Conservation (phyloP, 106 monocot species). For the Chionographis japonica region DNA sequence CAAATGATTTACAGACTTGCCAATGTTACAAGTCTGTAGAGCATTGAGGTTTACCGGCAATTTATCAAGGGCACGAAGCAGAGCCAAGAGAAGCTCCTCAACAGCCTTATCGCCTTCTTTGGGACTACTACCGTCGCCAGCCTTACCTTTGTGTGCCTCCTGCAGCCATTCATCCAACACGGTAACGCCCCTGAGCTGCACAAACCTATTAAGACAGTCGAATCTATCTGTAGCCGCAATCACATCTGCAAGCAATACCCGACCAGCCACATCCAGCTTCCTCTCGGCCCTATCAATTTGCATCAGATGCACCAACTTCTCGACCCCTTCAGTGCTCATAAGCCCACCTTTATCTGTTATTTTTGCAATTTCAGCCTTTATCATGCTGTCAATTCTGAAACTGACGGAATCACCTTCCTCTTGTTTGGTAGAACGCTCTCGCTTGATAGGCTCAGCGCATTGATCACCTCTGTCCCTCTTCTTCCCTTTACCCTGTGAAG, state of each 20-base stretch:
- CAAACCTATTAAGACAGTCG: conserved; percentile 67
- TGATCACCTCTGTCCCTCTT: conserved; percentile 46
- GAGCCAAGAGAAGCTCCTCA: conserved; percentile 72
- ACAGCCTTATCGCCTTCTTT: conserved; percentile 70
- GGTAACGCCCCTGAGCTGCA: conserved; percentile 63
- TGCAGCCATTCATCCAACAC: conserved; percentile 94
- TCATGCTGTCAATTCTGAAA: conserved; percentile 25
- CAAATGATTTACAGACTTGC: conserved; percentile 90
- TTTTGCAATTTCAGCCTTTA: conserved; percentile 59
- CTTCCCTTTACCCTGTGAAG: conserved; percentile 37
- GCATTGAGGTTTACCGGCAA: conserved; percentile 89
- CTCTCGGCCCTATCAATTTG: conserved; percentile 44
- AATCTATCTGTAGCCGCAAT: conserved; percentile 53
- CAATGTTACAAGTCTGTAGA: conserved; percentile 68
- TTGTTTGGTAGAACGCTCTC: conserved; percentile 37
- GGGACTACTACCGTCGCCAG: conserved; percentile 54
- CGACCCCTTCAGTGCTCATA: conserved; percentile 41
- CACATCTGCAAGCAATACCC: conserved; percentile 62
- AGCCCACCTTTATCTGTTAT: conserved; percentile 59
- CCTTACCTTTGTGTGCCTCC: conserved; percentile 77
- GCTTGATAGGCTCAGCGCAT: conserved; percentile 32
- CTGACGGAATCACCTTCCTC: conserved; percentile 43
- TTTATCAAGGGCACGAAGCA: conserved; percentile 83
- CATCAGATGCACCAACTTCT: conserved; percentile 62
- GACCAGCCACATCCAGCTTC: conserved; percentile 49